Conservation (phyloP, 495 filamentous ascomycete genomes). For the Aspergillus kassunensis region DNA sequence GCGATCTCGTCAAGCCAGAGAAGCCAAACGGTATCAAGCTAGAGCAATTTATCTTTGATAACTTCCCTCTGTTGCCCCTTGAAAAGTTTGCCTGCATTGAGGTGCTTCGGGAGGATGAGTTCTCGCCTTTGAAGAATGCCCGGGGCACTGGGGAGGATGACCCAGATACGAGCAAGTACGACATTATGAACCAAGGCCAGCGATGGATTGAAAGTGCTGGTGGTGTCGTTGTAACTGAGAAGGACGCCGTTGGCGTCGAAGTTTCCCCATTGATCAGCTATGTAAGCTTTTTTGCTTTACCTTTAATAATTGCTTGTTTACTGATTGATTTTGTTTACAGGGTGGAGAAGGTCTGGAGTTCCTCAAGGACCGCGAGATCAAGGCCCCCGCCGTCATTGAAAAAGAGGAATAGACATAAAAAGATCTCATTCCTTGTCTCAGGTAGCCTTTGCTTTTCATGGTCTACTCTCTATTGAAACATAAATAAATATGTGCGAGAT, state of each 20-base stretch:
- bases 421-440: not conserved
- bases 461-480: not conserved
- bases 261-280: slow-evolving; percentile 94
- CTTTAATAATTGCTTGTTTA: slow-evolving; percentile 17
- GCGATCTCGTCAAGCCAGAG: slow-evolving; percentile 77
- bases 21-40: slow-evolving; percentile 98
- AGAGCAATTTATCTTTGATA: slow-evolving; percentile 98
- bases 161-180: slow-evolving; percentile 81
- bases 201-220: slow-evolving; percentile 80
- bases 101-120: slow-evolving; percentile 95
- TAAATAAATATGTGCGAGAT: not conserved
- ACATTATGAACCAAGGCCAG: slow-evolving; percentile 85
- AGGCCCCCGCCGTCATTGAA: slow-evolving; percentile 72
- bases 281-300: slow-evolving; percentile 56
- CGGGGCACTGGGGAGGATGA: slow-evolving; percentile 88
- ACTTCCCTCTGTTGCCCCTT: slow-evolving; percentile 85
- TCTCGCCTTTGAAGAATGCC: slow-evolving; percentile 97
- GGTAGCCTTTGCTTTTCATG: not conserved
- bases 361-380: slow-evolving; percentile 68
- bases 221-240: slow-evolving; percentile 69
- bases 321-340: slow-evolving; percentile 42
- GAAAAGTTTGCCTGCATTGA: slow-evolving; percentile 92
- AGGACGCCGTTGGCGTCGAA: slow-evolving; percentile 68
- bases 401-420: slow-evolving; percentile 51
- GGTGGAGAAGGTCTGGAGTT: slow-evolving; percentile 86